These are phyloP conservation scores for Kurtzmaniella quercitrusa DNA, from an alignment of 1,139 yeast species.

Conservation along the genomic window DNA sequence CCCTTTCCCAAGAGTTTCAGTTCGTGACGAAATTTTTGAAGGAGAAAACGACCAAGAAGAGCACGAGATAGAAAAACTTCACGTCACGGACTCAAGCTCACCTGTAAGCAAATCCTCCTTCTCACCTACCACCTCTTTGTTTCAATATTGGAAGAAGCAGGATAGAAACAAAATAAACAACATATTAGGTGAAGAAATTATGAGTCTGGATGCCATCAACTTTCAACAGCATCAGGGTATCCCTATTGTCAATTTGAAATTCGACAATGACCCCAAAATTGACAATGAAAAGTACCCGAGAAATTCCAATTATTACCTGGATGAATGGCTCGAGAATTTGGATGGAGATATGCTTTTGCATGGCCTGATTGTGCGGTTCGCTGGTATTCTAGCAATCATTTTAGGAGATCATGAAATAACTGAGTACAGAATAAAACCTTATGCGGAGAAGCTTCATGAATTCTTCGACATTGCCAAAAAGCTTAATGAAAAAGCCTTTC, in stretches of 20 bases:
- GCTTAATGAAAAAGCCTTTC: slow-evolving; percentile 11
- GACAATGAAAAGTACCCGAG: slow-evolving; percentile 30
- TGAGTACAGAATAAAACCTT: slow-evolving; percentile 22
- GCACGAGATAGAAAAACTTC: slow-evolving; percentile 9
- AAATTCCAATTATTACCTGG: slow-evolving; percentile 34
- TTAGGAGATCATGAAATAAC: slow-evolving; percentile 43
- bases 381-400: slow-evolving; percentile 35
- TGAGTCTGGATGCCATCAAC: slow-evolving; percentile 25
- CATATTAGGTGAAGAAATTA: slow-evolving; percentile 23
- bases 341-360: slow-evolving; percentile 31
- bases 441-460: slow-evolving; percentile 17
- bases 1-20: slow-evolving; percentile 28
- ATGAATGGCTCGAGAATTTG: slow-evolving; percentile 29
- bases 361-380: slow-evolving; percentile 33
- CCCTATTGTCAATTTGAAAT: slow-evolving; percentile 34
- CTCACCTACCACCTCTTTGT: slow-evolving; percentile 27
- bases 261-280: slow-evolving; percentile 26
- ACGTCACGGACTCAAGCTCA: slow-evolving; percentile 16
- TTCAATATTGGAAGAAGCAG: slow-evolving; percentile 36
- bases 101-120: neutral
- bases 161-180: slow-evolving; percentile 29
- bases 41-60: slow-evolving; percentile 2
- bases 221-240: slow-evolving; percentile 31
- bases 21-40: slow-evolving; percentile 10
- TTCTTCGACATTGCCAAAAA: slow-evolving; percentile 17